A percentile compares a stretch with the other conserved stretches of the same genome.
phyloP scores from a whole-genome alignment of 2,329 filamentous ascomycete species.

The Fusarium cyanostomum region DNA sequence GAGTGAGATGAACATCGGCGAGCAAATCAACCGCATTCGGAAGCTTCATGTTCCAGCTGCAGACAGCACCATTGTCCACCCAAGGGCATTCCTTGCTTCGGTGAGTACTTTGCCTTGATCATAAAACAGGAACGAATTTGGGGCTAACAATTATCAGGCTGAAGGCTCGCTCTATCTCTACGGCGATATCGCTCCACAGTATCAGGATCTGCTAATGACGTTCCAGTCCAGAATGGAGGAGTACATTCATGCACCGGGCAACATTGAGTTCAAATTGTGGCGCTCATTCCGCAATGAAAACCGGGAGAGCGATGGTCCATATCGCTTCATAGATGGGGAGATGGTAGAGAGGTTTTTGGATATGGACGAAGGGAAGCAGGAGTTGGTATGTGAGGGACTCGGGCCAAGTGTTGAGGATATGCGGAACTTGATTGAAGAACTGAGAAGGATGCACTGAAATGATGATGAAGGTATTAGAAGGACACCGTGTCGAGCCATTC shows the following conservation, averaged over 20 bases:
- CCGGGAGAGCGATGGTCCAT: slow-evolving; percentile 79
- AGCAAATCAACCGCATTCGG: slow-evolving; percentile 91
- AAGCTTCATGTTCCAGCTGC: slow-evolving; percentile 74
- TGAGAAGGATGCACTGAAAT: slow-evolving; percentile 68
- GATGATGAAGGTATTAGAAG: background rate
- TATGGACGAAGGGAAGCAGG: slow-evolving; percentile 67
- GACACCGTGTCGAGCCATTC: background rate
- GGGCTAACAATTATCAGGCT: slow-evolving; percentile 61
- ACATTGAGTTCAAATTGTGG: slow-evolving; percentile 80
- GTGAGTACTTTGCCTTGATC: slow-evolving; percentile 60
- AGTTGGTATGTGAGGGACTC: slow-evolving; percentile 62
- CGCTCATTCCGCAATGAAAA: slow-evolving; percentile 82
- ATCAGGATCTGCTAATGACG: slow-evolving; percentile 82
- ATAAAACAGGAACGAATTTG: background rate
- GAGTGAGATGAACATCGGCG: slow-evolving; percentile 85
- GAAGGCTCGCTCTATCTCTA: slow-evolving; percentile 94
- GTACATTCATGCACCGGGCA: slow-evolving; percentile 73
- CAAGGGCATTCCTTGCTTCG: slow-evolving; percentile 88
- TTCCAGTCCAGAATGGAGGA: slow-evolving; percentile 78
- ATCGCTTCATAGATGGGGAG: slow-evolving; percentile 91
- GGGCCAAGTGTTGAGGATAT: slow-evolving; percentile 71
- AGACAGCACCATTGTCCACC: slow-evolving; percentile 74
- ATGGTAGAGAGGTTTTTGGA: slow-evolving; percentile 87
- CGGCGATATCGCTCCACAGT: slow-evolving; percentile 75
- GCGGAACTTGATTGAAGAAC: slow-evolving; percentile 68